phyloP scores from a whole-genome alignment of 805 yeast genomes.

The Lachancea kluyveri region DNA sequence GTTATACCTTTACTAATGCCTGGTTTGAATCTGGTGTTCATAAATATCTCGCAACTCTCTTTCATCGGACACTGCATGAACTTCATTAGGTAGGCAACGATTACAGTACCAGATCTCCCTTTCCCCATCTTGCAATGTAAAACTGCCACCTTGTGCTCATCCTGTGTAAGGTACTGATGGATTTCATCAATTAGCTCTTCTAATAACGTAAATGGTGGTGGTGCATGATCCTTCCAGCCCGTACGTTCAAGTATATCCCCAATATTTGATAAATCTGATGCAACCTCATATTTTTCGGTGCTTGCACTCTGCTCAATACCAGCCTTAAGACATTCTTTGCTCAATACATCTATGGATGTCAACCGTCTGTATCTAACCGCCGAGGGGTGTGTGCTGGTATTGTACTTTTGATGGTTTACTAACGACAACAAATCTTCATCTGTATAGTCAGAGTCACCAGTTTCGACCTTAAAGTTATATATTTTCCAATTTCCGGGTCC shows the following conservation, averaged over 20 bases:
- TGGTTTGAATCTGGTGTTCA: slow-evolving; percentile 48
- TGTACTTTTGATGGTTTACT: not conserved
- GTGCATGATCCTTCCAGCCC: slow-evolving; percentile 75
- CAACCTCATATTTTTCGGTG: not conserved
- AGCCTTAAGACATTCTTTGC: not conserved
- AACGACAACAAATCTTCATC: slow-evolving; percentile 17
- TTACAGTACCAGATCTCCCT: slow-evolving; percentile 80
- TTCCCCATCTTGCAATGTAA: slow-evolving; percentile 89
- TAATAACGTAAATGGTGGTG: slow-evolving; percentile 59
- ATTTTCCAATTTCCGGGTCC: slow-evolving; percentile 56
- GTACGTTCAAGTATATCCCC: too few relatives aligned
- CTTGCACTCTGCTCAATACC: not conserved
- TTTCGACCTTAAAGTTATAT: slow-evolving; percentile 65
- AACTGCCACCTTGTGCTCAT: slow-evolving; percentile 46
- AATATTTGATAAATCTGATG: too few relatives aligned
- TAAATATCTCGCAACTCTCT: slow-evolving; percentile 48
- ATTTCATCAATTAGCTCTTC: slow-evolving; percentile 41
- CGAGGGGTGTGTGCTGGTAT: not conserved
- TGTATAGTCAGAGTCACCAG: slow-evolving; percentile 33
- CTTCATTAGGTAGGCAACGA: slow-evolving; percentile 64
- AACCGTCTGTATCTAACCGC: too few relatives aligned
- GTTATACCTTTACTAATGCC: slow-evolving; percentile 63
- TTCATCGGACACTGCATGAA: slow-evolving; percentile 32
- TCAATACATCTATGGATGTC: not conserved
- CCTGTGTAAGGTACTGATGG: slow-evolving; percentile 32